Evolutionary conservation across 2,329 filamentous ascomycete species (phyloP), one percentile per base, ranked within the genome.

Genomic region (Albophoma yamanashiensis): DNA sequence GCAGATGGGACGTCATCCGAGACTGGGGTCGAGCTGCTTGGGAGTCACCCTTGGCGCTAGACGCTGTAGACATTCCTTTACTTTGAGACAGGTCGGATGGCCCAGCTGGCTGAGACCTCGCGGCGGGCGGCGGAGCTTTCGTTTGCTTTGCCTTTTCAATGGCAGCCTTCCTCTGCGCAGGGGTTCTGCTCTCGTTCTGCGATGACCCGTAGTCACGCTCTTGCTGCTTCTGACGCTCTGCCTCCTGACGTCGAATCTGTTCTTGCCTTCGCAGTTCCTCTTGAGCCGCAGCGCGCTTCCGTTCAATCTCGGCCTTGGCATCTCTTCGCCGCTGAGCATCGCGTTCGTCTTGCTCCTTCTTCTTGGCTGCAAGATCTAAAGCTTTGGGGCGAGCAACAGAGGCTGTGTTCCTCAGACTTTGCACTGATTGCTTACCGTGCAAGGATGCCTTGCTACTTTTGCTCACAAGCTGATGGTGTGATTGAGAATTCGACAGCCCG

Each of bases 311-410:
- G 20, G 86, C 83, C 74, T 95, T 96, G 43, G 88, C 86, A 25
- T 95, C 89, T 11, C 87, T 86, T 68, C 91, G 93, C 57, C 87
- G 85, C 67, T 92, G 87, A 17, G 85, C 84, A 64, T 92, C 89
- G 56, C 86, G 85, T 69, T 95, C 91, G 67, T 96, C 92, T 70
- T 87, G 88, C 71, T 96, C 91, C 70, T 89, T 93, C 73, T 92
- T 92, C 68, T 86, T 88, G 45, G 90, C 89, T 2, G 88, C 90
- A 56, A 89, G 79, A 59, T 92, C 85, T 27, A 92, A 77, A 2
- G 89, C 88, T 70, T 89, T 90, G 0, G 86, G 82, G 58, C 87
- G 85, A 2, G 82, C 79, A n/a, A 78, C 79, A 39, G 86, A 81
- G n/a, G 85, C 84, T 0, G 73, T 68, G 6, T 65, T 66, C 71